These are phyloP conservation scores for Sindora glabra DNA, from an alignment of 306 rosid species.

Conservation along the genomic window DNA sequence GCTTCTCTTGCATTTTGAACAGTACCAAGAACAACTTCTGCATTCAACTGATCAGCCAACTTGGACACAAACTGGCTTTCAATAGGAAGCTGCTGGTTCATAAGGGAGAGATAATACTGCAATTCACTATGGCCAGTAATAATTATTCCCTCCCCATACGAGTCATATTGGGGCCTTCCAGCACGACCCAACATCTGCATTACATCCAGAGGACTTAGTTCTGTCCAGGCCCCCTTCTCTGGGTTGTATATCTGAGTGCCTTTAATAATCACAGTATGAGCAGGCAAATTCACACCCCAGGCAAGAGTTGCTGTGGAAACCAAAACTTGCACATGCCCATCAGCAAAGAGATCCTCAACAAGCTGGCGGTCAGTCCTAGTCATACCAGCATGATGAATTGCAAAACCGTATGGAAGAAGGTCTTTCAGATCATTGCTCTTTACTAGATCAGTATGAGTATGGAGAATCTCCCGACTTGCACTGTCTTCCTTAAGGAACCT, in stretches of 20 bases:
- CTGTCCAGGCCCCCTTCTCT: slow-evolving; percentile 97
- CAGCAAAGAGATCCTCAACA: slow-evolving; percentile 94
- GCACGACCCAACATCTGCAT: slow-evolving; percentile 99
- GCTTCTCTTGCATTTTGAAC: slow-evolving; percentile 91
- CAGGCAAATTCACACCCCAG: slow-evolving; percentile 97
- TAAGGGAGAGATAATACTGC: slow-evolving; percentile 85
- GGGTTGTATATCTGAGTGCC: slow-evolving; percentile 97
- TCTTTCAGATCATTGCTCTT: slow-evolving; percentile 95
- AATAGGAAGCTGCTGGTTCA: slow-evolving; percentile 93
- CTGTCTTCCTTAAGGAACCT: slow-evolving; percentile 92
- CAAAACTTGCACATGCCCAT: slow-evolving; percentile 90
- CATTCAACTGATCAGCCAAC: slow-evolving; percentile 87
- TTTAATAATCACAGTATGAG: slow-evolving; percentile 81
- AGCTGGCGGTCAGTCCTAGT: slow-evolving; percentile 85
- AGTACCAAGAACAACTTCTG: slow-evolving; percentile 88
- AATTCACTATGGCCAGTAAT: slow-evolving; percentile 86
- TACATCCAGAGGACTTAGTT: slow-evolving; percentile 84
- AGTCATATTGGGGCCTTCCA: slow-evolving; percentile 90
- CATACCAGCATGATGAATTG: slow-evolving; percentile 97
- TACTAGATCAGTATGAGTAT: slow-evolving; percentile 84
- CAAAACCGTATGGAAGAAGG: slow-evolving; percentile 91
- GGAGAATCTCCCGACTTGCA: slow-evolving; percentile 96
- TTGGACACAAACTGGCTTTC: slow-evolving; percentile 93
- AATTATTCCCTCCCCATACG: slow-evolving; percentile 86
- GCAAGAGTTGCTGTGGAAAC: slow-evolving; percentile 98